phyloP scores from a whole-genome alignment of 2,329 filamentous ascomycete genomes.

The Polychaeton citri region DNA sequence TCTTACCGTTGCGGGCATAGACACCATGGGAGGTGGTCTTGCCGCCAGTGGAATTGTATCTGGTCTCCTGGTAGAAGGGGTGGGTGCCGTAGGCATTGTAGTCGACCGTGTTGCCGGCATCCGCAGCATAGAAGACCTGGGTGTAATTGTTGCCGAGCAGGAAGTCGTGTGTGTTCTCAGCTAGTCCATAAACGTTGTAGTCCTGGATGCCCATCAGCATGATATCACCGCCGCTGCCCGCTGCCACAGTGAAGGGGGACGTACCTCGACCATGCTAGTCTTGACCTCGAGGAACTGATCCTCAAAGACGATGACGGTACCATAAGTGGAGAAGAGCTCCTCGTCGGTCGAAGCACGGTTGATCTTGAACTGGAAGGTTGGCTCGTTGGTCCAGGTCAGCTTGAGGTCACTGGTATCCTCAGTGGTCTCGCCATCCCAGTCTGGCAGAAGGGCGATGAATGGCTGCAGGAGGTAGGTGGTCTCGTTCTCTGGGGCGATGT shows the following conservation, averaged over 20 bases:
- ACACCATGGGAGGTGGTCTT: slow-evolving; percentile 48
- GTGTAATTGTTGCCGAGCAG: slow-evolving; percentile 62
- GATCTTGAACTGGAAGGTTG: slow-evolving; percentile 44
- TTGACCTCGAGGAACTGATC: slow-evolving; percentile 64
- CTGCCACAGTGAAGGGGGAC: no score
- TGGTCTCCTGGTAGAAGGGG: slow-evolving; percentile 66
- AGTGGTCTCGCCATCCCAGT: slow-evolving; percentile 3
- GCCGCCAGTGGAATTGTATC: slow-evolving; percentile 50
- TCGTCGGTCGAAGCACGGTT: slow-evolving; percentile 48
- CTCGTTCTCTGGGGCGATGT: slow-evolving; percentile 11
- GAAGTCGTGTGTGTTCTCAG: slow-evolving; percentile 58
- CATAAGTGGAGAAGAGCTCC: slow-evolving; percentile 53
- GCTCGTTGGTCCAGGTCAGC: slow-evolving; percentile 43
- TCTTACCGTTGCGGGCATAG: slow-evolving; percentile 50
- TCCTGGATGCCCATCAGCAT: no score
- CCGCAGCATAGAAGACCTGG: slow-evolving; percentile 53
- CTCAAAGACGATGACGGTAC: slow-evolving; percentile 55
- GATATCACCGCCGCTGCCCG: no score
- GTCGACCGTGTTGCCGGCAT: slow-evolving; percentile 52
- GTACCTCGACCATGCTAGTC: slow-evolving; percentile 1
- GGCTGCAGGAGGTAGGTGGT: slow-evolving; percentile 12
- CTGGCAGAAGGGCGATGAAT: slow-evolving; percentile 7
- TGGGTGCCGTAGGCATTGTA: slow-evolving; percentile 63
- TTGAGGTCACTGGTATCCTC: slow-evolving; percentile 27
- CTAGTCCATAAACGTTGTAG: slow-evolving; percentile 46